phyloP scores from a whole-genome alignment of 345 rosid species.

The Eucalyptus curtisii region DNA sequence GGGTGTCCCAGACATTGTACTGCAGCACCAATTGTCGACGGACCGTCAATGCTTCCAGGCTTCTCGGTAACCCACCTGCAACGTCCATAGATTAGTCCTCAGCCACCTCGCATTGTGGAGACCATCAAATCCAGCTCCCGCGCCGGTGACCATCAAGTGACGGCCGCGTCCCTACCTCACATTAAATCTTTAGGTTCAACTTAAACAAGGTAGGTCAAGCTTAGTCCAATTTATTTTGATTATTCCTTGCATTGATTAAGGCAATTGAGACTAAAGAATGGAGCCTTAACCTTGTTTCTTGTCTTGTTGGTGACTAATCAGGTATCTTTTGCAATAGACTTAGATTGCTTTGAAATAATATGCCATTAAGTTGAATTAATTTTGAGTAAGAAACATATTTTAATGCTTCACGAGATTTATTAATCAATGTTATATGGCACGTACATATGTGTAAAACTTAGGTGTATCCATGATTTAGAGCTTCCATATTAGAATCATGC shows the following conservation, averaged over 20 bases:
- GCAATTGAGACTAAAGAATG: neutral
- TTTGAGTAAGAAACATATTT: neutral
- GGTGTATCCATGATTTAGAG: neutral
- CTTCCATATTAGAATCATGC: neutral
- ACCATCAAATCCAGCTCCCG: neutral
- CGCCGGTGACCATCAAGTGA: too few species aligned
- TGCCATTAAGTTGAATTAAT: neutral
- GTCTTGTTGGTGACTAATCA: neutral
- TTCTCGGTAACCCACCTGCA: neutral
- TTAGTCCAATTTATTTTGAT: neutral
- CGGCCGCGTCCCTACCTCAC: neutral
- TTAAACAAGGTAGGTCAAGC: neutral
- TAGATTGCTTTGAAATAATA: neutral
- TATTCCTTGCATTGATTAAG: neutral
- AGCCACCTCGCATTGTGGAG: neutral
- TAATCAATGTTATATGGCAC: too few species aligned
- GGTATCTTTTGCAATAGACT: neutral
- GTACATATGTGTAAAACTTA: neutral
- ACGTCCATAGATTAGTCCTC: neutral
- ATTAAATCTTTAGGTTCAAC: neutral
- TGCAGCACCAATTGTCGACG: neutral
- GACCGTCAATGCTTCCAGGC: neutral
- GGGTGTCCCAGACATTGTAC: neutral
- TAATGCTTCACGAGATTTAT: neutral
- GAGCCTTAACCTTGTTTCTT: neutral